These are phyloP conservation scores for Paradendryphiella salina DNA, from an alignment of 2,329 filamentous ascomycete genomes.

Conservation along the genomic window DNA sequence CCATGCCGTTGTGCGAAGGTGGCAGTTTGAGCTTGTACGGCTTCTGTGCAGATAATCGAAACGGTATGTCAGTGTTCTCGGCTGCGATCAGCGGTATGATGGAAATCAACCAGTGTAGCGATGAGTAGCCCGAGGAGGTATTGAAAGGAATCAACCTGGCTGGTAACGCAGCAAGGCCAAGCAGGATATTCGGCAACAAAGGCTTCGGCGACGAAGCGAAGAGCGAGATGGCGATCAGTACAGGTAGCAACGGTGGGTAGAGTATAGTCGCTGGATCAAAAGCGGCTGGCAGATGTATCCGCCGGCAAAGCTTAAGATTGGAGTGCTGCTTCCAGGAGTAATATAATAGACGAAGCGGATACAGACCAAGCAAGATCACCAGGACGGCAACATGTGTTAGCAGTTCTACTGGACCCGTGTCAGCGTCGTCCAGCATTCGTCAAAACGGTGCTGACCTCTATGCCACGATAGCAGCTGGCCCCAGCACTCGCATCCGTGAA, in stretches of 20 bases:
- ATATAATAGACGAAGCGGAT: conserved; percentile 46
- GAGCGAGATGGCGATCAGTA: conserved; percentile 76
- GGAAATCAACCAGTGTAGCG: conserved; percentile 78
- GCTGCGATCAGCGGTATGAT: conserved; percentile 67
- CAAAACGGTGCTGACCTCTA: conserved; percentile 38
- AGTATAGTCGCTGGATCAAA: conserved; percentile 92
- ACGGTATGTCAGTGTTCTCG: conserved; percentile 49
- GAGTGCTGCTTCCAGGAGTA: conserved; percentile 36
- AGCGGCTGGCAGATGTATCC: conserved; percentile 68
- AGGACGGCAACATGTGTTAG: conserved; percentile 45
- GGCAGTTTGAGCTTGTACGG: conserved; percentile 44
- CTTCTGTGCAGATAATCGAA: conserved; percentile 37
- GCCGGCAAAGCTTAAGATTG: conserved; percentile 43
- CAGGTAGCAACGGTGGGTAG: conserved; percentile 77
- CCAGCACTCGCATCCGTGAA: conserved; percentile 47
- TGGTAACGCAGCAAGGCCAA: conserved; percentile 77
- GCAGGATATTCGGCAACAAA: conserved; percentile 77
- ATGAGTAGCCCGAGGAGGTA: conserved; percentile 61
- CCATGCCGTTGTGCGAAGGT: conserved; percentile 44
- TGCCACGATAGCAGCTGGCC: conserved; percentile 45
- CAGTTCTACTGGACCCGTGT: conserved; percentile 44
- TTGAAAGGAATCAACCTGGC: conserved; percentile 69
- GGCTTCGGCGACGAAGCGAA: conserved; percentile 63
- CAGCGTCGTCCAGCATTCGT: conserved; percentile 11
- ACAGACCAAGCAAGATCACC: conserved; percentile 36